Evolutionary conservation across 2,329 filamentous ascomycete genomes (phyloP), one percentile per base, ranked within the genome.

Genomic region (Pyricularia grisea): DNA sequence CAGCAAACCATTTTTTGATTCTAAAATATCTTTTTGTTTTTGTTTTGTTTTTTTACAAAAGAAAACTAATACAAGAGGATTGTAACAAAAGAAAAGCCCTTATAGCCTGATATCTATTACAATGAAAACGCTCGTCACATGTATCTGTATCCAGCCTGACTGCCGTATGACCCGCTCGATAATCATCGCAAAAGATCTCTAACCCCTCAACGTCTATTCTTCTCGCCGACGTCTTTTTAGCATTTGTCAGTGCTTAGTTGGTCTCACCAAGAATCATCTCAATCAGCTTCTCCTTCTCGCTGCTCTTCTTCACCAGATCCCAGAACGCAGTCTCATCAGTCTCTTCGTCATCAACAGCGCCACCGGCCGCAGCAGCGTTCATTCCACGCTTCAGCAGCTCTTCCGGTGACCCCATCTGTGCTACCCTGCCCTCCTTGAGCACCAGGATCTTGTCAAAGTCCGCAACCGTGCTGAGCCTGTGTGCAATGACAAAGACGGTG

Each of bases 361-460:
- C 42, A 55, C 20, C 30, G 68, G 31, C 68, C 58, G 61, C 17
- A 50, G 67, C 67, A 28, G 36, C 66, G 25, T 78, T 76, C 73
- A 78, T 77, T 2, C 77, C 77, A 11, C 74, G 76, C 71, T 74
- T 73, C 73, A 85, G 74, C 74, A 86, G 71, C 69, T 81, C 77
- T 64, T 67, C 68, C 6, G 78, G 78, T 14, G 73, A 75, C 3
- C 77, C 79, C 66, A 79, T 73, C 75, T 86, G 84, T 0, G 81
- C 81, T 28, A 85, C 77, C 42, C 75, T 73, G 1, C 84, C 84
- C 42, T 78, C 76, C 55, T 84, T 79, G 75, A 86, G 79, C 25
- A 86, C 83, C 20, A 83, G 76, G 63, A 86, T 76, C 31, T 77
- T 77, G 72, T 86, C 84, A 74, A 84, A 85, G 72, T 84, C 83